phyloP scores from a whole-genome alignment of 2,329 filamentous ascomycete genomes.

The Pseudogymnoascus sp. region DNA sequence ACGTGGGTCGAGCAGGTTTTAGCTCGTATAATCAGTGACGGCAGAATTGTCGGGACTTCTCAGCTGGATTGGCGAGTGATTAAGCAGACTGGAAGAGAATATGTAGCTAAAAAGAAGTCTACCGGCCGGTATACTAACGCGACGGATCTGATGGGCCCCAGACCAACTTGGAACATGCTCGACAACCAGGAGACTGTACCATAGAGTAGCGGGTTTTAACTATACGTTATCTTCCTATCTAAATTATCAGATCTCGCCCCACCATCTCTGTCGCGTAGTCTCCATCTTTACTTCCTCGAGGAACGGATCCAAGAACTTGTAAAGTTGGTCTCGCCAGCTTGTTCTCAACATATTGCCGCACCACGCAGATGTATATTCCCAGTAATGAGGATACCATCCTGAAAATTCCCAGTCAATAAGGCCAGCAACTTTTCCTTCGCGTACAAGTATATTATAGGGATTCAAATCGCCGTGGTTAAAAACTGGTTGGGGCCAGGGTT shows the following conservation, averaged over 20 bases:
- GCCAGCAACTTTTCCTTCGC: conserved; percentile 34
- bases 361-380: conserved; percentile 20
- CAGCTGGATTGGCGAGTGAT: too few relatives aligned
- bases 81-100: too few relatives aligned
- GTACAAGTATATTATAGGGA: conserved; percentile 35
- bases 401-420: conserved; percentile 38
- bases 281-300: conserved; percentile 35
- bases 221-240: neutral
- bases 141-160: too few relatives aligned
- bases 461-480: conserved; percentile 41
- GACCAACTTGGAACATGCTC: too few relatives aligned
- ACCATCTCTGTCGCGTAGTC: conserved; percentile 30
- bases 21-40: too few relatives aligned
- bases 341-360: conserved; percentile 25
- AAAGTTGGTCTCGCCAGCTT: conserved; percentile 26
- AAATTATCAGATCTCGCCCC: conserved; percentile 24
- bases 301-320: conserved; percentile 31
- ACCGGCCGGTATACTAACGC: too few relatives aligned
- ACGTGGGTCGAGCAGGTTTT: too few relatives aligned
- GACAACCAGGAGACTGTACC: too few relatives aligned
- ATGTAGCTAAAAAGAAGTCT: too few relatives aligned
- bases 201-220: too few relatives aligned
- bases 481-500: conserved; percentile 28
- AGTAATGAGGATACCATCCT: conserved; percentile 36
- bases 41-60: too few relatives aligned